Evolutionary conservation across 495 filamentous ascomycete species (phyloP).

Genomic region (Acidomyces sp.): DNA sequence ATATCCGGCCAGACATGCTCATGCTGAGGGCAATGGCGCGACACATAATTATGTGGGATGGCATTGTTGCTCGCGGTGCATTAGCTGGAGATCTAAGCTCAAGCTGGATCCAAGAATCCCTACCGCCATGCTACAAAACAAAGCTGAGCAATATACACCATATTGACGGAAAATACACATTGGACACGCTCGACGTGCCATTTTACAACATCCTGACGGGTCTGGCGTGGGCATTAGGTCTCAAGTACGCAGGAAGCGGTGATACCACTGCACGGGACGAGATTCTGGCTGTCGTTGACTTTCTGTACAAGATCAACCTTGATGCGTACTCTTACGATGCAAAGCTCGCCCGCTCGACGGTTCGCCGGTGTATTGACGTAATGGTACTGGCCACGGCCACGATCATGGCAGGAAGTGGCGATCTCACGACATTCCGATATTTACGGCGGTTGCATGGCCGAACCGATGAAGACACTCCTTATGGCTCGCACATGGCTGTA

Average conservation of each 20-base stretch:
- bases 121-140: conserved; percentile 53
- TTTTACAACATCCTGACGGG: conserved; percentile 88
- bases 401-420: conserved; percentile 92
- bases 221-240: conserved; percentile 69
- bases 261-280: conserved; percentile 59
- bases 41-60: conserved; percentile 86
- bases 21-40: conserved; percentile 80
- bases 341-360: conserved; percentile 65
- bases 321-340: conserved; percentile 62
- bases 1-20: conserved; percentile 85
- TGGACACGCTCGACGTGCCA: conserved; percentile 68
- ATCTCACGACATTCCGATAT: conserved; percentile 76
- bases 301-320: conserved; percentile 63
- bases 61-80: conserved; percentile 35
- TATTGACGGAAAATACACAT: conserved; percentile 29
- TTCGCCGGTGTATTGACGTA: conserved; percentile 79
- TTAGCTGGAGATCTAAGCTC: conserved; percentile 34
- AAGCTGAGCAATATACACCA: conserved; percentile 37
- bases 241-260: conserved; percentile 80
- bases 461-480: conserved; percentile 71
- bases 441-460: conserved; percentile 78
- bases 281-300: conserved; percentile 70
- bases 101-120: conserved; percentile 60
- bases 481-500: conserved; percentile 82
- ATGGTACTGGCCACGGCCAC: conserved; percentile 67